Conservation (phyloP, 306 rosid genomes). For the Casuarina glauca region DNA sequence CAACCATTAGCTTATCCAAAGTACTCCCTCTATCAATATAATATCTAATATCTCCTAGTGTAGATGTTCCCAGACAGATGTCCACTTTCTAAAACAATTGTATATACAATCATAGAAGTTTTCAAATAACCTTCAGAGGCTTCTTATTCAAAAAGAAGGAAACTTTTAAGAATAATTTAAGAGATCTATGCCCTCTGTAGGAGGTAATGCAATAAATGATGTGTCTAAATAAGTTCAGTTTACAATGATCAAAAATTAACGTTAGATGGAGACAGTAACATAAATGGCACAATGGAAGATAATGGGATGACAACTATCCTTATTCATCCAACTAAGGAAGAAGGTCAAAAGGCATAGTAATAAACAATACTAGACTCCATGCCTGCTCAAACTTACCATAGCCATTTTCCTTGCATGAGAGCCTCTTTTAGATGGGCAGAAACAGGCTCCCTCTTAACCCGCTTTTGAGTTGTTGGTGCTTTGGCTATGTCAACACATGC, state of each 20-base stretch:
- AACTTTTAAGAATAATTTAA: too few relatives aligned
- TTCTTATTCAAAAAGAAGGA: too few relatives aligned
- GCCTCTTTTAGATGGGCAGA: conserved; percentile 71
- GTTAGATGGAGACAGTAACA: neutral
- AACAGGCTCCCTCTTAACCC: conserved; percentile 75
- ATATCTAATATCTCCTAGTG: neutral
- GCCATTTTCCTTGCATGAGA: conserved; percentile 86
- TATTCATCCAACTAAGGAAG: neutral
- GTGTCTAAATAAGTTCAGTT: neutral
- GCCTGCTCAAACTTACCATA: conserved; percentile 66
- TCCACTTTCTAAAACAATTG: neutral
- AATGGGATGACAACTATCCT: neutral
- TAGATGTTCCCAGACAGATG: neutral
- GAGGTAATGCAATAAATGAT: neutral
- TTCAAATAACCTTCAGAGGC: neutral
- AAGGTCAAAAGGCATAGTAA: conserved; percentile 1
- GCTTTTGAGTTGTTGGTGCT: conserved; percentile 68
- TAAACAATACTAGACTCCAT: conserved; percentile 11
- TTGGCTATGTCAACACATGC: conserved; percentile 62
- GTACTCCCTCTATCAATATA: too few relatives aligned
- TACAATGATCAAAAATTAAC: neutral
- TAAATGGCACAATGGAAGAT: neutral
- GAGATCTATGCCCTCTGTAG: neutral
- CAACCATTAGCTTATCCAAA: too few relatives aligned
- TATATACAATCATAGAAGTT: neutral